These are phyloP conservation scores for Tulasnella sp. DNA, from an alignment of 768 basidiomycete genomes.

Conservation along the genomic window DNA sequence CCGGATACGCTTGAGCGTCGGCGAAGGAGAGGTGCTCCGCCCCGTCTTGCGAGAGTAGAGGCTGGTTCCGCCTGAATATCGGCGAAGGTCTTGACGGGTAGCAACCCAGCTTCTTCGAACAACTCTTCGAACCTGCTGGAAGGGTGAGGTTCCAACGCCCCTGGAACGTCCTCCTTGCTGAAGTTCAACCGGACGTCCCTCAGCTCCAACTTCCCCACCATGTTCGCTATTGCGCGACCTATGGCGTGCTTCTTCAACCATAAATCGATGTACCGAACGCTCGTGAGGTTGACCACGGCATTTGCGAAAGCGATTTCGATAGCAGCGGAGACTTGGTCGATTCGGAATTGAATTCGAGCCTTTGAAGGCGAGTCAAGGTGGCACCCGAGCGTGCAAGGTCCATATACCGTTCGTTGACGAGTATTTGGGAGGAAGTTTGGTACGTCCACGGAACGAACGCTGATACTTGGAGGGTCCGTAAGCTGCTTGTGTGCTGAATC, in stretches of 20 bases:
- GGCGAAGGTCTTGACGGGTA: not conserved
- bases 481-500: not conserved
- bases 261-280: not conserved
- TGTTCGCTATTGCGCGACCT: not conserved
- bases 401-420: constrained; percentile 6
- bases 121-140: not conserved
- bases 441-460: constrained; percentile 25
- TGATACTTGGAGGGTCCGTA: not conserved
- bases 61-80: too few species aligned
- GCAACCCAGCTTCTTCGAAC: not conserved
- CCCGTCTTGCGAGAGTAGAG: too few species aligned
- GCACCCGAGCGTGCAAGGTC: not conserved
- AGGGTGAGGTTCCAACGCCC: constrained; percentile 1
- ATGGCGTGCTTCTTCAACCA: constrained; percentile 8
- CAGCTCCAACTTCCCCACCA: not conserved
- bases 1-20: not conserved
- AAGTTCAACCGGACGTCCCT: not conserved
- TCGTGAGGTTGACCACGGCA: not conserved
- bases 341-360: constrained; percentile 17
- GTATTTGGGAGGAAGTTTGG: constrained; percentile 13
- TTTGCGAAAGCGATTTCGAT: constrained; percentile 7
- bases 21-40: too few species aligned
- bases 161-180: constrained; percentile 10
- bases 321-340: not conserved
- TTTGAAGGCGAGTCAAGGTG: not conserved